phyloP scores from a whole-genome alignment of 2,329 filamentous ascomycete genomes.

The Cladorrhinum sp. region DNA sequence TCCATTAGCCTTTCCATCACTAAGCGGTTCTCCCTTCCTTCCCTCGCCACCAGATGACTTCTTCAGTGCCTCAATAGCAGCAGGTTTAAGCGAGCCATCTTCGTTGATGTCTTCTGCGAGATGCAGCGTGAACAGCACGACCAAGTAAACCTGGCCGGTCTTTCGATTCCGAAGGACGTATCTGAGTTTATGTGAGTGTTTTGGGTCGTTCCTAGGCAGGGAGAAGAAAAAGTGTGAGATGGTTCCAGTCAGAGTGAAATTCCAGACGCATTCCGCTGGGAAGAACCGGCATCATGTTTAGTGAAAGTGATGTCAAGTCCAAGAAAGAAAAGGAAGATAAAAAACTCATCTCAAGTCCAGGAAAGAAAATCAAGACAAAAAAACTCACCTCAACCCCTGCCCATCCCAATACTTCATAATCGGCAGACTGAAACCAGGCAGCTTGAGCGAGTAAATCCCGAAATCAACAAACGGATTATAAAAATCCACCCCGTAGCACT shows the following conservation, averaged over 20 bases:
- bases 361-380: slow-evolving; percentile 31
- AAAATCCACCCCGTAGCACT: slow-evolving; percentile 62
- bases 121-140: slow-evolving; percentile 76
- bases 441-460: slow-evolving; percentile 62
- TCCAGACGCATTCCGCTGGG: too few species aligned
- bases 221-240: slow-evolving; percentile 19
- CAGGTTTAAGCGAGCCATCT: slow-evolving; percentile 52
- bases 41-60: slow-evolving; percentile 21
- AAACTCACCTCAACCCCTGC: slow-evolving; percentile 63
- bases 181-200: slow-evolving; percentile 80
- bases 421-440: slow-evolving; percentile 70
- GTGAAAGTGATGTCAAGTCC: background rate
- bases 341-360: too few species aligned
- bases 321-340: slow-evolving; percentile 7
- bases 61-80: slow-evolving; percentile 31
- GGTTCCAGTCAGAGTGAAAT: background rate
- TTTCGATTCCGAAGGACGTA: slow-evolving; percentile 83
- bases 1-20: slow-evolving; percentile 11
- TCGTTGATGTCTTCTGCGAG: slow-evolving; percentile 64
- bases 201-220: slow-evolving; percentile 34
- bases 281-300: background rate
- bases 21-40: slow-evolving; percentile 31
- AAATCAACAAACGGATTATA: slow-evolving; percentile 94
- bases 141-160: slow-evolving; percentile 73
- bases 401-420: slow-evolving; percentile 80